Conservation (phyloP, 2,329 filamentous ascomycete species). For the Pseudovirgaria hyperparasitica region DNA sequence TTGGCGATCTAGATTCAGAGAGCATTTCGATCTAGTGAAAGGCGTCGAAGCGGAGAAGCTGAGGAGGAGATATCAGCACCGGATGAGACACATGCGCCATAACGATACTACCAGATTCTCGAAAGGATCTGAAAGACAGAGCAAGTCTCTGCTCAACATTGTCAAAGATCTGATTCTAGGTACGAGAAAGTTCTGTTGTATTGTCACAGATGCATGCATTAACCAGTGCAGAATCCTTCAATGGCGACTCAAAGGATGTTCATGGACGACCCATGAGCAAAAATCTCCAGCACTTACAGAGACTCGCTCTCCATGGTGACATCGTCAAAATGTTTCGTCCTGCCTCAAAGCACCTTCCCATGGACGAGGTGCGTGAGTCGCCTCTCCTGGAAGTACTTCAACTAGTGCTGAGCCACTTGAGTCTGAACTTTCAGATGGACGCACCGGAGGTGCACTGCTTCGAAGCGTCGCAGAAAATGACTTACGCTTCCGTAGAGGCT, state of each 20-base stretch:
- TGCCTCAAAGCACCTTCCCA: too few species aligned
- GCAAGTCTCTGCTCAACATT: not conserved
- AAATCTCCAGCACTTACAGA: not conserved
- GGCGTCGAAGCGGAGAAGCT: conserved; percentile 12
- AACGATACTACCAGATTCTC: not conserved
- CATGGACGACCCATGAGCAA: too few species aligned
- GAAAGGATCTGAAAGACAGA: not conserved
- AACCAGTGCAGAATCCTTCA: too few species aligned
- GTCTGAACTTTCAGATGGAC: conserved; percentile 10
- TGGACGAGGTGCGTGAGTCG: too few species aligned
- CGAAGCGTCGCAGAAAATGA: conserved; percentile 31
- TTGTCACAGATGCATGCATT: too few species aligned
- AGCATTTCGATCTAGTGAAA: conserved; percentile 25
- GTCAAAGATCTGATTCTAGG: not conserved
- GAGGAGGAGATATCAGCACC: conserved; percentile 23
- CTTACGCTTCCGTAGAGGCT: conserved; percentile 23
- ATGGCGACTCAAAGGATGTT: too few species aligned
- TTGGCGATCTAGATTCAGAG: conserved; percentile 34
- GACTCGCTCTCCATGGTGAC: not conserved
- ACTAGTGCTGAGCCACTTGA: conserved; percentile 11
- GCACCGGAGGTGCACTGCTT: conserved; percentile 24
- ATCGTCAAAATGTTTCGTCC: conserved; percentile 7
- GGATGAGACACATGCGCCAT: conserved; percentile 6
- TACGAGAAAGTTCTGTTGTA: too few species aligned
- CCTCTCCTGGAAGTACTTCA: conserved; percentile 13